phyloP scores from a whole-genome alignment of 352 stramenopile genomes.

The Aphanomyces cochlioides region DNA sequence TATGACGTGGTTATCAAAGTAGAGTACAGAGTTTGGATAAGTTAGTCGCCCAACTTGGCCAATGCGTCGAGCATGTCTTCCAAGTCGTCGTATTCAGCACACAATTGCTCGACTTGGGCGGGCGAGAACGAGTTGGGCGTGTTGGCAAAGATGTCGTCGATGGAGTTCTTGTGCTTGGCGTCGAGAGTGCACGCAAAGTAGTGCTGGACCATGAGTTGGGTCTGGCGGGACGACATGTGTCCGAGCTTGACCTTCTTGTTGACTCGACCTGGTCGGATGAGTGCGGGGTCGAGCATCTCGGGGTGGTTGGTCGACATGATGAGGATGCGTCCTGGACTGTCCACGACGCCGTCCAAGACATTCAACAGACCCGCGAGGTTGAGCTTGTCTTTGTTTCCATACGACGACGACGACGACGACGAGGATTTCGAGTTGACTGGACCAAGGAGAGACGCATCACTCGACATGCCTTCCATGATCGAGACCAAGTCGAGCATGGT shows the following conservation, averaged over 20 bases:
- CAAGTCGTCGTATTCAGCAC: conserved; percentile 45
- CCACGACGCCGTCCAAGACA: conserved; percentile 88
- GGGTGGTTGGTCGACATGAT: conserved; percentile 94
- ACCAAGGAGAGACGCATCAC: conserved; percentile 33
- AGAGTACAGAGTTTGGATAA: too few relatives aligned
- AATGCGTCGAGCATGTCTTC: conserved; percentile 31
- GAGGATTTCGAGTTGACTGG: conserved; percentile 11
- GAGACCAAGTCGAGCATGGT: conserved; percentile 19
- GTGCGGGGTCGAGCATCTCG: conserved; percentile 88
- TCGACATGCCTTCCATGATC: conserved; percentile 18
- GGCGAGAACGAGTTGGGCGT: conserved; percentile 36
- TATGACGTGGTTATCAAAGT: too few relatives aligned
- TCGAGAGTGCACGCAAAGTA: conserved; percentile 47
- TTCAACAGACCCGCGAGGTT: conserved; percentile 85
- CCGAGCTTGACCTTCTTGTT: conserved; percentile 82
- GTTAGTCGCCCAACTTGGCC: conserved; percentile 5
- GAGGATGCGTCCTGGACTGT: conserved; percentile 85
- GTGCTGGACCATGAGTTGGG: conserved; percentile 66
- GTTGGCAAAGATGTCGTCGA: conserved; percentile 31
- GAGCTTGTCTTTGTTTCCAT: conserved; percentile 48
- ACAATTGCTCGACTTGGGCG: conserved; percentile 53
- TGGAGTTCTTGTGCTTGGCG: conserved; percentile 24
- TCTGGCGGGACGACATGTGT: conserved; percentile 49
- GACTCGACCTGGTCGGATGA: conserved; percentile 87
- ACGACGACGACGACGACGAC: conserved; percentile 29